Base-by-base conservation (phyloP, 1,284 basidiomycete genomes). In the Heimioporus retisporus region DNA sequence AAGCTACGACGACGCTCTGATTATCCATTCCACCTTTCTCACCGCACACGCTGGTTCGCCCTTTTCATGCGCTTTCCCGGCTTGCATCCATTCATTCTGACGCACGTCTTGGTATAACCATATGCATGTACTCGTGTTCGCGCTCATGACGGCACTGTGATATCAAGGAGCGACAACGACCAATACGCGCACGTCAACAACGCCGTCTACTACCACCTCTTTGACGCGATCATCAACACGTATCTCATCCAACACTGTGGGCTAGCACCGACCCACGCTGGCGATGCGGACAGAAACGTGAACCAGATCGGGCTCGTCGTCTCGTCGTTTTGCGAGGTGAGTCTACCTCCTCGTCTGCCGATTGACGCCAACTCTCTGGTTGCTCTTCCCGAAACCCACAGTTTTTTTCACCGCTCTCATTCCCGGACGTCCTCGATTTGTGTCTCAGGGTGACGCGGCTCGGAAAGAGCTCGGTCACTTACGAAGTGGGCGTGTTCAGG, bases 181-280 rank as follows among this genome's bases (percentile, higher is more conserved):
- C 92, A 93, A 71, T 94, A 94, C 74, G 84, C 86, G 13, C 92
- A 94, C 69, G 81, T 93, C 70, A 94, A 94, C 79, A 94, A 94
- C 77, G 84, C 90, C 0, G 80, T 93, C n/a, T 94, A 93, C 77
- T 92, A 93, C 75, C 90, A 92, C 73, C 84, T 93, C 61, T 92
- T 93, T 75, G 92, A 93, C 80, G 92, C 91, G 8, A 81, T 93
- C 71, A 82, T 93, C 76, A 94, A 94, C 75, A 85, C 90, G 10
- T 93, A 91, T 75, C 86, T 93, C 68, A 88, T 91, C 55, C 78
- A 86, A 64, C 78, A 82, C 46, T 92, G 90, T 68, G 84, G 82
- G 4, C 81, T 88, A 40, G 77, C 83, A 23, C 90, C 90, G 0
- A 78, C 81, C 35, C 11, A 11, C 35, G 11, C 35, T 40, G 35